These are phyloP conservation scores for Candida pseudocylindracea DNA, from an alignment of 1,139 yeast species.

Conservation along the genomic window DNA sequence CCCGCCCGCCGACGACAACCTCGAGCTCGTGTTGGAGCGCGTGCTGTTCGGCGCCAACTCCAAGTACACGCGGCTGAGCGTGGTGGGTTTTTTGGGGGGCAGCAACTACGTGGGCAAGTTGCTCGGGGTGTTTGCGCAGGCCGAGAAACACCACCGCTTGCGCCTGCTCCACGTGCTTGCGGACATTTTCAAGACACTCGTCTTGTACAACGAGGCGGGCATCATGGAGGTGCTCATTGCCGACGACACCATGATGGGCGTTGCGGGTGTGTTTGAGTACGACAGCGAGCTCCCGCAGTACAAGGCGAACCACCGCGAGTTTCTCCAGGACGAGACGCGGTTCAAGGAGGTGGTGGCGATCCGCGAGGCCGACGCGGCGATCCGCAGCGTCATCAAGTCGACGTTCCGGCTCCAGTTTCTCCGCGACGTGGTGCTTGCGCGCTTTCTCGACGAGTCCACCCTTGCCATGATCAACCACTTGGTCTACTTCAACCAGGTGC, in stretches of 20 bases:
- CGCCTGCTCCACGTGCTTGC: slow-evolving; percentile 40
- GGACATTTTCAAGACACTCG: slow-evolving; percentile 45
- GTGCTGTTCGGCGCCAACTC: slow-evolving; percentile 37
- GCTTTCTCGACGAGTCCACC: slow-evolving; percentile 64
- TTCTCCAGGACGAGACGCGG: slow-evolving; percentile 28
- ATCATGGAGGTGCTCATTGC: slow-evolving; percentile 46
- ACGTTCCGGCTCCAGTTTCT: slow-evolving; percentile 63
- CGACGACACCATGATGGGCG: slow-evolving; percentile 27
- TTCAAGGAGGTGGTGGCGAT: slow-evolving; percentile 32
- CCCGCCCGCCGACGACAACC: slow-evolving; percentile 21
- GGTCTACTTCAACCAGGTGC: slow-evolving; percentile 48
- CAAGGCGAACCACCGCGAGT: slow-evolving; percentile 63
- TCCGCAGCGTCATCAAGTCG: slow-evolving; percentile 30
- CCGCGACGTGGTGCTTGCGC: slow-evolving; percentile 68
- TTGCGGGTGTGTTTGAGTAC: slow-evolving; percentile 75
- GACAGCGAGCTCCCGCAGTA: slow-evolving; percentile 66
- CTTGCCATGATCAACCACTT: slow-evolving; percentile 39
- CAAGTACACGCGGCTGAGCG: slow-evolving; percentile 26
- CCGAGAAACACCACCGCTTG: slow-evolving; percentile 29
- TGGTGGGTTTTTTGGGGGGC: slow-evolving; percentile 26
- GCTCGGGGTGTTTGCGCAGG: slow-evolving; percentile 24
- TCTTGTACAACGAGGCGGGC: slow-evolving; percentile 48
- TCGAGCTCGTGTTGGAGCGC: slow-evolving; percentile 25
- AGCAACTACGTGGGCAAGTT: slow-evolving; percentile 30
- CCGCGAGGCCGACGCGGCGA: slow-evolving; percentile 1